Base-by-base conservation (phyloP, 306 rosid genomes). In the Delonix regia region DNA sequence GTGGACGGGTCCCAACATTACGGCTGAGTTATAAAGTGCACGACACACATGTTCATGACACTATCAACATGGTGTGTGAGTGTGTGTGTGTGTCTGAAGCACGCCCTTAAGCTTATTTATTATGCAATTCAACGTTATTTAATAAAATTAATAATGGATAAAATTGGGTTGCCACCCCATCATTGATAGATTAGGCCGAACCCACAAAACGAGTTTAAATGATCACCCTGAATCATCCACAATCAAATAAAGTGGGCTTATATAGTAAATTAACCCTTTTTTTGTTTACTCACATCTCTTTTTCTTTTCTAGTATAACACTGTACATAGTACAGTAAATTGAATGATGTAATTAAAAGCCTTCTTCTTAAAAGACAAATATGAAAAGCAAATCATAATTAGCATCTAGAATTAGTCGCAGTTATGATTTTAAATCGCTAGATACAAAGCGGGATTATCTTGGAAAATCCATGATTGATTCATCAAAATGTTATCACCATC, bases 341-440 rank as follows among this genome's bases (percentile, higher is more conserved):
- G n/a, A n/a, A n/a, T n/a, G n/a, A n/a, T n/a, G n/a, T n/a, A n/a
- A n/a, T n/a, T n/a, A n/a, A n/a, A n/a, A n/a, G n/a, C n/a, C n/a
- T n/a, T n/a, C n/a, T n/a, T n/a, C n/a, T n/a, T n/a, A 67, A 73
- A 74, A 48, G 77, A 73, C 68, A 78, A 74, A 28, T 56, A 66
- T 65, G 8, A 33, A 63, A 28, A 33, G 45, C 59, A 71, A 9
- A 36, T 19, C 45, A 21, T 3, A 22, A 49, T 73, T 49, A 66
- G 44, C 71, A 68, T 60, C 45, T 45, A 41, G 33, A 79, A 62
- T 56, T 79, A 42, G 63, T 61, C 56, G 8, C 55, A 18, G 3
- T 3, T 73, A 70, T 12, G 36, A 41, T 75, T 59, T 48, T 34
- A 15, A 25, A 41, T 36, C 42, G 73, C 67, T 0, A 6, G 15